Conservation (phyloP, 371 early-diverging fungal species). For the Syncephalastrum contaminatum region DNA sequence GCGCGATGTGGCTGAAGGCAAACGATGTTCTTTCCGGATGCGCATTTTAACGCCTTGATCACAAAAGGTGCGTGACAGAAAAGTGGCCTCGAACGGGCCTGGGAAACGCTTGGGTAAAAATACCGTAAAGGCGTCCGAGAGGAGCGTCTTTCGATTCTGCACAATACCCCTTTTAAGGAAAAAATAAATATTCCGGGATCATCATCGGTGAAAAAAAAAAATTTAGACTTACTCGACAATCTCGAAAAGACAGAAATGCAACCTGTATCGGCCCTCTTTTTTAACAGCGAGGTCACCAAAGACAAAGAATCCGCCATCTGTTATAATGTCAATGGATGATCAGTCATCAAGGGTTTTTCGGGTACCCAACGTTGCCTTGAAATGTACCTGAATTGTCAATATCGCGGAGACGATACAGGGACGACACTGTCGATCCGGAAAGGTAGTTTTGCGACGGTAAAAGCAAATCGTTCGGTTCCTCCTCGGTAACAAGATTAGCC, state of each 20-base stretch:
- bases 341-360: background rate
- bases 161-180: slow-evolving; percentile 31
- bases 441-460: slow-evolving; percentile 30
- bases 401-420: slow-evolving; percentile 43
- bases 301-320: slow-evolving; percentile 92
- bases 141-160: slow-evolving; percentile 32
- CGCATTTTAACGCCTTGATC: slow-evolving; percentile 52
- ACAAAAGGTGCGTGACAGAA: slow-evolving; percentile 45
- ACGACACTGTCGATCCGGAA: slow-evolving; percentile 47
- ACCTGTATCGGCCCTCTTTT: slow-evolving; percentile 81
- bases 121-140: slow-evolving; percentile 73
- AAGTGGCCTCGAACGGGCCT: slow-evolving; percentile 73
- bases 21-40: slow-evolving; percentile 38
- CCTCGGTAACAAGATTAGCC: slow-evolving; percentile 32
- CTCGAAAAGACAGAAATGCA: slow-evolving; percentile 89
- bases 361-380: background rate
- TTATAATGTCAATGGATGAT: background rate
- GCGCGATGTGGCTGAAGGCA: slow-evolving; percentile 21
- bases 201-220: background rate
- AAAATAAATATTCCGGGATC: background rate
- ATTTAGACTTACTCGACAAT: slow-evolving; percentile 63
- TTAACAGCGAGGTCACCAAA: slow-evolving; percentile 93
- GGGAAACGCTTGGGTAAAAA: slow-evolving; percentile 90
- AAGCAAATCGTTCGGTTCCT: slow-evolving; percentile 12
- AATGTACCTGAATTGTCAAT: slow-evolving; percentile 40